These are phyloP conservation scores for Debaryomyces castellii DNA, from an alignment of 805 yeast genomes.

Conservation along the genomic window DNA sequence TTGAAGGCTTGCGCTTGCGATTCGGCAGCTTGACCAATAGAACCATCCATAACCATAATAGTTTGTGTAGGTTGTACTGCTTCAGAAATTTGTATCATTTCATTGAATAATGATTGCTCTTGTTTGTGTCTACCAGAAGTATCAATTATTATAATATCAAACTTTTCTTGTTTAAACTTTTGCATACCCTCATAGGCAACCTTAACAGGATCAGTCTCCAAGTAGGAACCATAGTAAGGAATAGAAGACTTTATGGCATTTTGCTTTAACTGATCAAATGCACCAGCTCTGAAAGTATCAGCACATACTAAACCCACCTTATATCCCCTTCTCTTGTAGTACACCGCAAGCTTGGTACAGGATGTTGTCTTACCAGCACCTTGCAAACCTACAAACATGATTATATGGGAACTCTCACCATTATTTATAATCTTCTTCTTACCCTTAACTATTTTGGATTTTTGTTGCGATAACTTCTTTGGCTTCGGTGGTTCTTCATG, in stretches of 20 bases:
- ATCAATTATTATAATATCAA: conserved; percentile 92
- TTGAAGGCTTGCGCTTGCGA: conserved; percentile 92
- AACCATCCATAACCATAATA: conserved; percentile 94
- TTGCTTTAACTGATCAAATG: conserved; percentile 96
- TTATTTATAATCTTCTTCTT: conserved; percentile 22
- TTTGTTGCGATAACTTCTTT: conserved; percentile 56
- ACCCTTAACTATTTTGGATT: conserved; percentile 23
- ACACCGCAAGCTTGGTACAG: conserved; percentile 94
- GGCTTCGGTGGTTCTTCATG: conserved; percentile 69
- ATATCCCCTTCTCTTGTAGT: conserved; percentile 88
- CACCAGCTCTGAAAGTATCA: conserved; percentile 99
- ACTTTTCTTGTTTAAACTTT: conserved; percentile 85
- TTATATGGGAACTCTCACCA: conserved; percentile 48
- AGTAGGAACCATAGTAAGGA: conserved; percentile 92
- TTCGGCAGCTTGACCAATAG: conserved; percentile 98
- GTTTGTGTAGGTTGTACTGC: conserved; percentile 94
- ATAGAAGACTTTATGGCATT: conserved; percentile 94
- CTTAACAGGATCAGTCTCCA: conserved; percentile 92
- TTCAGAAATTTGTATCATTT: conserved; percentile 89
- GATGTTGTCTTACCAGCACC: conserved; percentile 99
- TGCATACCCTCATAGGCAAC: conserved; percentile 91
- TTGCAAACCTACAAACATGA: conserved; percentile 97
- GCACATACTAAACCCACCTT: conserved; percentile 98
- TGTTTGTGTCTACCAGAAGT: conserved; percentile 98
- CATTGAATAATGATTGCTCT: conserved; percentile 85